Conservation (phyloP, 108 stramenopile genomes). For the Pinguiococcus pyrenoidosus region DNA sequence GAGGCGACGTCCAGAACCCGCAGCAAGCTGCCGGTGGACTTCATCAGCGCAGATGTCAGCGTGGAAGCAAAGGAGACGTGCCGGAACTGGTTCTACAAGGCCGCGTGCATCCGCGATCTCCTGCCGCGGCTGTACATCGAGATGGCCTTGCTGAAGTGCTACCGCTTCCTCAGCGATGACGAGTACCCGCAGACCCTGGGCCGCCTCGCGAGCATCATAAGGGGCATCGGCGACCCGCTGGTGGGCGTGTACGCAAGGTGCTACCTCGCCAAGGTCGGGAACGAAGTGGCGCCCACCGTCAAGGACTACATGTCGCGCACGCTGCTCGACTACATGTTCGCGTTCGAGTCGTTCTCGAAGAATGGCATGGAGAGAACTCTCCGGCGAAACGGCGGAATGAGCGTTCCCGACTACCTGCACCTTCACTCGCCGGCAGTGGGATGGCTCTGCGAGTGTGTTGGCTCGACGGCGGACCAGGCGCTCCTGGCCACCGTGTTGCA, state of each 20-base stretch:
- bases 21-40: conserved; percentile 8
- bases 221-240: conserved; percentile 40
- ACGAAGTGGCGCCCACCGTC: background rate
- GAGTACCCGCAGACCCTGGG: conserved; percentile 20
- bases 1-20: conserved; percentile 7
- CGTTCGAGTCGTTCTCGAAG: background rate
- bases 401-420: conserved; percentile 18
- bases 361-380: background rate
- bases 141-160: conserved; percentile 22
- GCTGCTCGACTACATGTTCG: conserved; percentile 27
- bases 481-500: conserved; percentile 2
- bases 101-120: conserved; percentile 39
- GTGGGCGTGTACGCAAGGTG: conserved; percentile 31
- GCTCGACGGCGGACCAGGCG: background rate
- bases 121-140: conserved; percentile 42
- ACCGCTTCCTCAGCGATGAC: conserved; percentile 29
- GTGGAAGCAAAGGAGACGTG: conserved; percentile 25
- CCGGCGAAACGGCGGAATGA: background rate
- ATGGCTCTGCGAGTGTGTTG: conserved; percentile 15
- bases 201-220: conserved; percentile 19
- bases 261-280: conserved; percentile 28
- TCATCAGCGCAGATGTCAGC: conserved; percentile 16
- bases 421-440: conserved; percentile 28
- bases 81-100: conserved; percentile 48
- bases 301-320: conserved; percentile 11